Percentiles rank a stretch among this genome's conserved stretches.
Conservation (phyloP, 306 rosid genomes). For the Inga oerstediana region DNA sequence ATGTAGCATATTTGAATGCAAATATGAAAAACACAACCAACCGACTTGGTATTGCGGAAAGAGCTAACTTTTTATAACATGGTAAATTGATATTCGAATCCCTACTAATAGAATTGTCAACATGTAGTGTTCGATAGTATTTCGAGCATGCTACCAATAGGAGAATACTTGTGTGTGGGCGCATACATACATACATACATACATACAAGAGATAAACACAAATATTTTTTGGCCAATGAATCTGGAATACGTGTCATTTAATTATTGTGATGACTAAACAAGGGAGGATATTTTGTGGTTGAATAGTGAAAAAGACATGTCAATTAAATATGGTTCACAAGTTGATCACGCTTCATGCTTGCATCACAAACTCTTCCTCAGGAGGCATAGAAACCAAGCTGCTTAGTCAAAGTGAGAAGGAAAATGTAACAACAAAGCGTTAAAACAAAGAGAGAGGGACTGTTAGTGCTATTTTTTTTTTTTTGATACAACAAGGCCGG, state of each 20-base stretch:
- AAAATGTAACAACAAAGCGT: neutral
- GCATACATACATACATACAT: too few species aligned
- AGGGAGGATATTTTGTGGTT: neutral
- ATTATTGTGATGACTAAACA: neutral
- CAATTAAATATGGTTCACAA: neutral
- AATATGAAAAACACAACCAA: neutral
- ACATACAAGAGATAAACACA: too few species aligned
- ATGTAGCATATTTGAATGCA: neutral
- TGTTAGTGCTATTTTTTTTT: too few species aligned
- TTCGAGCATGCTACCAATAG: too few species aligned
- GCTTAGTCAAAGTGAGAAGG: slow-evolving; percentile 30
- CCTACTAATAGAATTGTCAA: too few species aligned
- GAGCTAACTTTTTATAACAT: too few species aligned
- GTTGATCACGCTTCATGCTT: slow-evolving; percentile 28
- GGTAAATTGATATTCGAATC: too few species aligned
- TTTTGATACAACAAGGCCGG: too few species aligned
- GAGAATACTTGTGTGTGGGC: too few species aligned
- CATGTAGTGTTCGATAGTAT: too few species aligned
- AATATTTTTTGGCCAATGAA: too few species aligned
- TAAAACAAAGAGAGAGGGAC: neutral
- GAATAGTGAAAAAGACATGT: neutral
- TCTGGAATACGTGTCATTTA: neutral
- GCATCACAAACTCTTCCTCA: slow-evolving; percentile 19
- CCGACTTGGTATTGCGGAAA: rapidly evolving
- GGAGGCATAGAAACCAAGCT: neutral